Conservation (phyloP, 2,329 filamentous ascomycete species). For the Botrytis galanthina region DNA sequence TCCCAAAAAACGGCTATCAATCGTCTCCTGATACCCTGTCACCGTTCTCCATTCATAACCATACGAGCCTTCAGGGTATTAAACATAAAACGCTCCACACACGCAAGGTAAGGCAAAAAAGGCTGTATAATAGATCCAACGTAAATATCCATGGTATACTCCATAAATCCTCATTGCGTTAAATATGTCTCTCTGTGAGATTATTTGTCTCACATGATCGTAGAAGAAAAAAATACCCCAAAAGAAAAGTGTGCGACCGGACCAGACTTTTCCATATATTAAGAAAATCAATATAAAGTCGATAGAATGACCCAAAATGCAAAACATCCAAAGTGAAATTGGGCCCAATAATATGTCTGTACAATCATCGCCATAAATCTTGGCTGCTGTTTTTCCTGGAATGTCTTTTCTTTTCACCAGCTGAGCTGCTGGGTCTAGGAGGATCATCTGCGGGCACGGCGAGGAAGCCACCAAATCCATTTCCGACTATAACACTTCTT, state of each 20-base stretch:
- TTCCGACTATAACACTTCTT: constrained; percentile 62
- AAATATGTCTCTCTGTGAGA: not conserved
- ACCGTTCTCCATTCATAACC: constrained; percentile 5
- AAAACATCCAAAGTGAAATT: not conserved
- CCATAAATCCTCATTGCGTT: not conserved
- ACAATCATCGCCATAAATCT: constrained; percentile 19
- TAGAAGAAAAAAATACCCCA: not conserved
- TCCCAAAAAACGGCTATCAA: not conserved
- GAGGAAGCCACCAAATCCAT: constrained; percentile 64
- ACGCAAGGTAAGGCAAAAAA: constrained; percentile 1
- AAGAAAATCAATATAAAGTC: not conserved
- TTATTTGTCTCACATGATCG: not conserved
- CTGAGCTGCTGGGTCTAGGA: constrained; percentile 33
- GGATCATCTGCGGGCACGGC: constrained; percentile 56
- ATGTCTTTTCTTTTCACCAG: constrained; percentile 27
- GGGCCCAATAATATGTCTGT: not conserved
- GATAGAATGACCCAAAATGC: not conserved
- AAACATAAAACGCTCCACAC: constrained; percentile 7
- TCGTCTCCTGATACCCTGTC: not conserved
- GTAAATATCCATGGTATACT: not conserved
- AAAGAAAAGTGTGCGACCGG: not conserved
- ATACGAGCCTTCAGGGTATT: constrained; percentile 10
- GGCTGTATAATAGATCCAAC: not conserved
- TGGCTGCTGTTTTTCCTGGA: constrained; percentile 8
- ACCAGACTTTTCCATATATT: not conserved